Evolutionary conservation across 2,329 filamentous ascomycete species (phyloP).

Genomic region (Talaromyces sp.): DNA sequence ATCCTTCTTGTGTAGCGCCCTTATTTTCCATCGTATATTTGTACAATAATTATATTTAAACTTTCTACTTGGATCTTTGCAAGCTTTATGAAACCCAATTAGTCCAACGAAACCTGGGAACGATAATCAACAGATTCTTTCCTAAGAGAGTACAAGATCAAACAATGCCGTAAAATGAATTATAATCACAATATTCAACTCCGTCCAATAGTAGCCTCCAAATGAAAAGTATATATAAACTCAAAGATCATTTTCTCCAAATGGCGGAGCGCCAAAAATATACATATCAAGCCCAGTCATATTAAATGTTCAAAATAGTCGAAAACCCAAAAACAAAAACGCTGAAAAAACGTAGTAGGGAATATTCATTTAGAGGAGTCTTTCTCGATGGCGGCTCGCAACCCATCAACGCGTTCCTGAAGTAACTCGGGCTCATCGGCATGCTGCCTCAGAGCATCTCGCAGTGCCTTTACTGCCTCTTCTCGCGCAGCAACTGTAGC

Average conservation of each 20-base stretch:
- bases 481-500: slow-evolving; percentile 5
- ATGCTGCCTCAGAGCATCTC: slow-evolving; percentile 10
- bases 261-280: not conserved
- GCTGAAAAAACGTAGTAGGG: not conserved
- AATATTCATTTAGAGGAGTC: slow-evolving; percentile 1
- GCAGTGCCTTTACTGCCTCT: slow-evolving; percentile 10
- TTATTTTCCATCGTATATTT: too few relatives aligned
- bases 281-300: not conserved
- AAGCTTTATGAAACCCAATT: too few relatives aligned
- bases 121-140: too few relatives aligned
- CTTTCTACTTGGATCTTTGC: too few relatives aligned
- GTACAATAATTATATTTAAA: too few relatives aligned
- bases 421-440: slow-evolving; percentile 11
- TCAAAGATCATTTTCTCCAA: not conserved
- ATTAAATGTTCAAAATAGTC: not conserved
- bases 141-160: too few relatives aligned
- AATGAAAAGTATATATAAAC: not conserved
- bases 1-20: too few relatives aligned
- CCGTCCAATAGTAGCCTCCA: not conserved
- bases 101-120: too few relatives aligned
- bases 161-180: not conserved
- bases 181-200: not conserved
- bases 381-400: slow-evolving; percentile 5
- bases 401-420: slow-evolving; percentile 12
- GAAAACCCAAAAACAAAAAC: not conserved